Percentiles rank a stretch among this genome's conserved stretches.
These are phyloP conservation scores for Iris macrosiphon DNA, from an alignment of 106 monocot genomes.

Conservation along the genomic window DNA sequence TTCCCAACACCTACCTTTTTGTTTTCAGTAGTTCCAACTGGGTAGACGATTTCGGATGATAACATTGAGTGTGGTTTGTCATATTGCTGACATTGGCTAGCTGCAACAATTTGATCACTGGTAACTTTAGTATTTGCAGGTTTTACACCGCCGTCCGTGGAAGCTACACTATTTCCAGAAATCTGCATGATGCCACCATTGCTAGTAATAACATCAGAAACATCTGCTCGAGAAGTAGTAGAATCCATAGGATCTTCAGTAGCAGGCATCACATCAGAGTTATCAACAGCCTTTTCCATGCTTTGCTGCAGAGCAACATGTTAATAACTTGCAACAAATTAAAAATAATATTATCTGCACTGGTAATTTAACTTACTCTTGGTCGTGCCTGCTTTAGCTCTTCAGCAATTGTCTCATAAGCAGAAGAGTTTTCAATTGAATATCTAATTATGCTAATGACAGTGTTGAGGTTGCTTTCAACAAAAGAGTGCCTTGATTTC, in stretches of 20 bases:
- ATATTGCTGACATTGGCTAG: neutral
- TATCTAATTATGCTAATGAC: constrained; percentile 41
- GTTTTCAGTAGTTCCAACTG: constrained; percentile 6
- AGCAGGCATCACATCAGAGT: constrained; percentile 1
- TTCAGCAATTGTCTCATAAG: constrained; percentile 55
- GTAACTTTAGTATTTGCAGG: neutral
- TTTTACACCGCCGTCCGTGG: neutral
- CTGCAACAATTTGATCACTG: neutral
- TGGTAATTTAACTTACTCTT: constrained; percentile 27
- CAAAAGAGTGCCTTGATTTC: constrained; percentile 65
- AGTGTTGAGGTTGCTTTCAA: constrained; percentile 48
- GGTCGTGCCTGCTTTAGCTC: constrained; percentile 44
- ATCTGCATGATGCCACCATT: neutral
- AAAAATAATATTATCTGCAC: neutral
- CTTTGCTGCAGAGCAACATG: too few relatives aligned
- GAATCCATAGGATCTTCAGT: constrained; percentile 9
- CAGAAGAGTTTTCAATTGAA: constrained; percentile 41
- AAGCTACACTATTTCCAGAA: neutral
- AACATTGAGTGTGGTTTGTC: constrained; percentile 1
- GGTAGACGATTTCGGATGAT: neutral
- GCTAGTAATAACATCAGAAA: constrained; percentile 2
- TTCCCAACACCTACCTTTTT: constrained; percentile 12
- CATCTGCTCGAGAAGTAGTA: constrained; percentile 10
- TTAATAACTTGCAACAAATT: constrained; percentile 13
- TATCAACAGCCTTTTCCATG: neutral